Conservation (phyloP, 805 yeast species). For the Yarrowia alimentaria region DNA sequence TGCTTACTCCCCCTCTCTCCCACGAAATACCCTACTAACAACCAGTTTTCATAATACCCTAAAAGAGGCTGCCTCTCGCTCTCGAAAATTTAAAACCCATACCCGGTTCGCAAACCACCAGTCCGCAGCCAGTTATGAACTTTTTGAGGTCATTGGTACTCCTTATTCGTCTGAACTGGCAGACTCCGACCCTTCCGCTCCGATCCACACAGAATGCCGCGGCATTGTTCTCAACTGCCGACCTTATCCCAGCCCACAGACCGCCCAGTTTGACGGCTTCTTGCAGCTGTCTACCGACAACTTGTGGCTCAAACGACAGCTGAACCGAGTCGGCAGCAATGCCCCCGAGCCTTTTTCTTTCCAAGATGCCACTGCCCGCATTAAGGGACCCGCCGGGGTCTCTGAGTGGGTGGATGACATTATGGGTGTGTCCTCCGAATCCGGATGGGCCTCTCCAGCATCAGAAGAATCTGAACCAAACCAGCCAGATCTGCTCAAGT, state of each 20-base stretch:
- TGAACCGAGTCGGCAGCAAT: slow-evolving; percentile 5
- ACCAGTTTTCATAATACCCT: slow-evolving; percentile 22
- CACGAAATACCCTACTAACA: slow-evolving; percentile 6
- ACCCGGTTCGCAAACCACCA: slow-evolving; percentile 5
- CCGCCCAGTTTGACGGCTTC: slow-evolving; percentile 18
- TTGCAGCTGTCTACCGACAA: slow-evolving; percentile 17
- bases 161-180: slow-evolving; percentile 16
- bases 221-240: slow-evolving; percentile 20
- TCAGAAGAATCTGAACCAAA: background rate
- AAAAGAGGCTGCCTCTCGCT: slow-evolving; percentile 4
- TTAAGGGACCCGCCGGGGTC: slow-evolving; percentile 18
- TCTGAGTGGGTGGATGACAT: slow-evolving; percentile 23
- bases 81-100: slow-evolving; percentile 15
- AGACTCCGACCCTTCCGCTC: background rate
- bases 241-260: slow-evolving; percentile 12
- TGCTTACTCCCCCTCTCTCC: background rate
- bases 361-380: slow-evolving; percentile 9
- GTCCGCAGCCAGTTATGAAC: background rate
- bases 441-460: slow-evolving; percentile 19
- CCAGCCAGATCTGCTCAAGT: slow-evolving; percentile 5
- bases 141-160: slow-evolving; percentile 21
- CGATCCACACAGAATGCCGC: slow-evolving; percentile 11
- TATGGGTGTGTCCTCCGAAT: slow-evolving; percentile 13
- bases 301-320: slow-evolving; percentile 22
- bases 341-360: background rate